Conservation (phyloP, 139 green algal genomes). For the Nannochloris sp. region DNA sequence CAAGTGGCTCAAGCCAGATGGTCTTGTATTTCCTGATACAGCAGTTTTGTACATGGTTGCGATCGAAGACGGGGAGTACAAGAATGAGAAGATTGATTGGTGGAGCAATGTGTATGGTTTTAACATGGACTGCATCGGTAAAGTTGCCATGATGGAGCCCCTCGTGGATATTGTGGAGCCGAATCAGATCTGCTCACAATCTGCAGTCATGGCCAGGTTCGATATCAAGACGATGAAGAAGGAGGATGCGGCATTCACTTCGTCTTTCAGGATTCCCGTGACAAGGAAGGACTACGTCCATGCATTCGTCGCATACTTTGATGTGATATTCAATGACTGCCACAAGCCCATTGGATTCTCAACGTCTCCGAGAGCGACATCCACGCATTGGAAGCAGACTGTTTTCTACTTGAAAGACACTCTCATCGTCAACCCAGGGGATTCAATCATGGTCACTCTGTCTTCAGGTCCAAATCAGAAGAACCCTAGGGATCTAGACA, state of each 20-base stretch:
- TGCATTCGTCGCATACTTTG: conserved; percentile 85
- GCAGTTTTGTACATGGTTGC: conserved; percentile 49
- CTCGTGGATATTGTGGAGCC: conserved; percentile 66
- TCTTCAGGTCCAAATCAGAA: conserved; percentile 62
- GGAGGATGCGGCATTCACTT: conserved; percentile 58
- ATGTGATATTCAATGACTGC: conserved; percentile 69
- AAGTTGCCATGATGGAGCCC: conserved; percentile 65
- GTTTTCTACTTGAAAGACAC: conserved; percentile 88
- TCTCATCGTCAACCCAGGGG: conserved; percentile 48
- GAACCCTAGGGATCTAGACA: conserved; percentile 85
- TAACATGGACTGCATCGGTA: conserved; percentile 78
- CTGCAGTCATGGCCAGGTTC: conserved; percentile 40
- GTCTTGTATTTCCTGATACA: conserved; percentile 73
- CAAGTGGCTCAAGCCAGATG: conserved; percentile 71
- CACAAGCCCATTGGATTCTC: conserved; percentile 73
- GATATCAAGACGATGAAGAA: conserved; percentile 73
- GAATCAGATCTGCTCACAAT: conserved; percentile 37
- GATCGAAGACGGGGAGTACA: conserved; percentile 91
- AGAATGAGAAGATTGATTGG: conserved; percentile 82
- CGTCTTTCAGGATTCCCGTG: conserved; percentile 51
- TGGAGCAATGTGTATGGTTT: conserved; percentile 90
- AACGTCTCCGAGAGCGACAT: conserved; percentile 28
- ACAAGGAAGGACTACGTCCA: conserved; percentile 85
- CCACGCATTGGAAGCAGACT: conserved; percentile 87
- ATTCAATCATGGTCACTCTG: conserved; percentile 36